These are phyloP conservation scores for Candida incommunis DNA, from an alignment of 805 yeast genomes.

Conservation along the genomic window DNA sequence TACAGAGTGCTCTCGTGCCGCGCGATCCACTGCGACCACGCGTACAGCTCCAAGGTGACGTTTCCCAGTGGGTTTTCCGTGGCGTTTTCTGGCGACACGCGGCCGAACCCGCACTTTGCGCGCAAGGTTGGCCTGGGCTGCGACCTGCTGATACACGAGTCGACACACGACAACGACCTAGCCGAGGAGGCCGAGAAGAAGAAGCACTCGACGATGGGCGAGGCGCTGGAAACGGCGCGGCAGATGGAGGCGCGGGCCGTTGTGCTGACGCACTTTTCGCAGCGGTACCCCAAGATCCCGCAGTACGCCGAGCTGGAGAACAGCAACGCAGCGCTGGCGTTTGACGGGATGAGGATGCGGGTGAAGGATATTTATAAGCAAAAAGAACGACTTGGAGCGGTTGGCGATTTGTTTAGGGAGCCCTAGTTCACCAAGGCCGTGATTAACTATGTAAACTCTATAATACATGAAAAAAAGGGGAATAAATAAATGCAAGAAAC, in stretches of 20 bases:
- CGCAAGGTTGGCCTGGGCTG: conserved; percentile 45
- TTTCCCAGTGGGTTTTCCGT: conserved; percentile 37
- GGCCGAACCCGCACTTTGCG: conserved; percentile 61
- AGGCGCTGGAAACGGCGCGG: conserved; percentile 60
- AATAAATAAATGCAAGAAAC: neutral
- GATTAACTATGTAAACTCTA: neutral
- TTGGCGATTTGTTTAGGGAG: conserved; percentile 10
- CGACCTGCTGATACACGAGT: conserved; percentile 81
- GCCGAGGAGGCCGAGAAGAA: conserved; percentile 67
- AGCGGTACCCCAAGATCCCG: conserved; percentile 61
- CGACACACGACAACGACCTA: conserved; percentile 74
- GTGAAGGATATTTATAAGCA: conserved; percentile 28
- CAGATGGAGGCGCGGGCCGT: conserved; percentile 60
- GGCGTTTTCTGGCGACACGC: conserved; percentile 89
- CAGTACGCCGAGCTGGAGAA: conserved; percentile 8
- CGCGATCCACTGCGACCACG: conserved; percentile 75
- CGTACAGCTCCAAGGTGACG: conserved; percentile 53
- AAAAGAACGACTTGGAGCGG: conserved; percentile 12
- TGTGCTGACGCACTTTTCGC: conserved; percentile 83
- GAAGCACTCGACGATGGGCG: conserved; percentile 78
- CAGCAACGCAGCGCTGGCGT: conserved; percentile 32
- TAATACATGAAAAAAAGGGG: neutral
- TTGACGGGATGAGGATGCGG: conserved; percentile 48
- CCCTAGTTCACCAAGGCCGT: conserved; percentile 1
- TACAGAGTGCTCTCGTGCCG: conserved; percentile 39